These are phyloP conservation scores for Nothophytophthora sp. DNA, from an alignment of 352 stramenopile genomes.

Conservation along the genomic window DNA sequence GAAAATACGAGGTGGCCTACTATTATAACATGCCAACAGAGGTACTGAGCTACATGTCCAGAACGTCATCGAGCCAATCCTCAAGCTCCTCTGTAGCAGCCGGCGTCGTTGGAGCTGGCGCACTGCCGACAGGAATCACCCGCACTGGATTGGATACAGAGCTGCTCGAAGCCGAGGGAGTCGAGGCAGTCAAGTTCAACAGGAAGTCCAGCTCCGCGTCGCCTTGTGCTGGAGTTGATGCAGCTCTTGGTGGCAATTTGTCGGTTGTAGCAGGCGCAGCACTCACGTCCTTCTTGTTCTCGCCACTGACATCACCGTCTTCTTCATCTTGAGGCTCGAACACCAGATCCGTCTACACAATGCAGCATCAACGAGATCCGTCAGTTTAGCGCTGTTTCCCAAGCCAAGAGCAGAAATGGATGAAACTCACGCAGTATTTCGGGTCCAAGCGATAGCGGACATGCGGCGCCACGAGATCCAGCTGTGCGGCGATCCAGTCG, in stretches of 20 bases:
- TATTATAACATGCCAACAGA: slow-evolving; percentile 15
- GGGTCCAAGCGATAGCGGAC: slow-evolving; percentile 69
- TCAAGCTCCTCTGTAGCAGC: slow-evolving; percentile 46
- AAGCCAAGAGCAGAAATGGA: neutral
- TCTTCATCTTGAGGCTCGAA: slow-evolving; percentile 31
- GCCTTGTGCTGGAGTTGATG: slow-evolving; percentile 1
- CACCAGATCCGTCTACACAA: slow-evolving; percentile 39
- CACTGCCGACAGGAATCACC: neutral
- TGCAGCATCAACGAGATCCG: neutral
- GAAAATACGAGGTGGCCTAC: too few relatives aligned
- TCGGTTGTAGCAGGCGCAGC: neutral
- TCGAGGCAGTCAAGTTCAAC: slow-evolving; percentile 39
- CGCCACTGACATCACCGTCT: slow-evolving; percentile 3
- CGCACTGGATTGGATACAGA: slow-evolving; percentile 1
- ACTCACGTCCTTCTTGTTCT: slow-evolving; percentile 2
- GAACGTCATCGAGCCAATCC: slow-evolving; percentile 72
- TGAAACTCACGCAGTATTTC: slow-evolving; percentile 71
- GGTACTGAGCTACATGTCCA: slow-evolving; percentile 38
- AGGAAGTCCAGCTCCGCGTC: slow-evolving; percentile 45
- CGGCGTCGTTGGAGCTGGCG: slow-evolving; percentile 5
- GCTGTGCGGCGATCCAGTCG: slow-evolving; percentile 60
- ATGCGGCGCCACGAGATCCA: slow-evolving; percentile 42
- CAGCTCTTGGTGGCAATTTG: neutral
- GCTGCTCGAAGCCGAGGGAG: neutral
- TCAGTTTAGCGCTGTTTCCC: neutral